Evolutionary conservation across 164 flowering plant genomes (phyloP).

Genomic region (Macadamia tetraphylla): DNA sequence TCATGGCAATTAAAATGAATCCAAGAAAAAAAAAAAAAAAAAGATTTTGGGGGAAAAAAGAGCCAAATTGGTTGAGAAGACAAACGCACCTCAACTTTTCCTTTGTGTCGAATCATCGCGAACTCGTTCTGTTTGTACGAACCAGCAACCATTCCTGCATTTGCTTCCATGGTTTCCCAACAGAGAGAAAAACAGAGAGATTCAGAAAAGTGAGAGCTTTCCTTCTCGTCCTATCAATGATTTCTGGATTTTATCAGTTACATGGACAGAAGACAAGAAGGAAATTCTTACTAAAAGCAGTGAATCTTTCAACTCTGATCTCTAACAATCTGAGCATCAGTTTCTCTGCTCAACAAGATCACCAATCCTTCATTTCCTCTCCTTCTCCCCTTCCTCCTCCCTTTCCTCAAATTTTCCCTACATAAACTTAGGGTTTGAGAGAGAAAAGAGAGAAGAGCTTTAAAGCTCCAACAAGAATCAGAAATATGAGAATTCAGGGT

Average conservation of each 20-base stretch:
- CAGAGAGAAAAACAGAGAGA: neutral
- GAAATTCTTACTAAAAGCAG: neutral
- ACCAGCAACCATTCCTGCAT: slow-evolving; percentile 90
- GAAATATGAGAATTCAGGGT: slow-evolving; percentile 8
- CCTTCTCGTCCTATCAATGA: too few species aligned
- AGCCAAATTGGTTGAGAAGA: slow-evolving; percentile 1
- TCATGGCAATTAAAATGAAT: slow-evolving; percentile 2
- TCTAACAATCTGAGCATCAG: neutral
- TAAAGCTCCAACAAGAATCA: neutral
- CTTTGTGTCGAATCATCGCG: slow-evolving; percentile 76
- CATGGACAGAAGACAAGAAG: neutral
- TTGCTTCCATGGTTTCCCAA: slow-evolving; percentile 55
- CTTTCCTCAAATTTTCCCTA: neutral
- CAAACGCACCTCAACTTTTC: slow-evolving; percentile 64
- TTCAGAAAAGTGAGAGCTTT: neutral
- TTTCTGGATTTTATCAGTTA: neutral
- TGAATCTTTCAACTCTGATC: neutral
- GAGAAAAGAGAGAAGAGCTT: slow-evolving; percentile 6
- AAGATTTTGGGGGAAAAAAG: neutral
- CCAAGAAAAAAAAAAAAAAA: slow-evolving; percentile 8
- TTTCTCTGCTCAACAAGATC: slow-evolving; percentile 6
- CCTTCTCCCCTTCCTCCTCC: neutral
- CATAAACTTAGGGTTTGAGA: slow-evolving; percentile 8
- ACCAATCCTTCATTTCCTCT: neutral
- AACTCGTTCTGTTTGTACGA: slow-evolving; percentile 77